Conservation (phyloP, 176 grass and related monocot species). For the Alopecurus myosuroides region DNA sequence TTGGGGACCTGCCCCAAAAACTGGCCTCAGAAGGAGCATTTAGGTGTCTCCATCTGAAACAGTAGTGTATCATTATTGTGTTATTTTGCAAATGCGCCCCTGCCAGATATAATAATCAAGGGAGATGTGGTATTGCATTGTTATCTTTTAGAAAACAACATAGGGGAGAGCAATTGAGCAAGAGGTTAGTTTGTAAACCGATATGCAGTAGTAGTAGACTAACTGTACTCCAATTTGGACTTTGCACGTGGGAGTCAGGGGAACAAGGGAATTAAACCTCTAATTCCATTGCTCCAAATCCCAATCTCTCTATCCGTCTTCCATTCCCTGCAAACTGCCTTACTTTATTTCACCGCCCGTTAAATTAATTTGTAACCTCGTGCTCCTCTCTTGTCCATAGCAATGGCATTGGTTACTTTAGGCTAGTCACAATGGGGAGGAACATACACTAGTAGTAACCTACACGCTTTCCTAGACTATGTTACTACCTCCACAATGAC, state of each 20-base stretch:
- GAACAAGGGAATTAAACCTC: constrained; percentile 62
- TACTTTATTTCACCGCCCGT: constrained; percentile 26
- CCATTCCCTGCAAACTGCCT: constrained; percentile 43
- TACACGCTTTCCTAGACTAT: no score
- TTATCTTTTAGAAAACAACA: neutral
- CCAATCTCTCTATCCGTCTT: constrained; percentile 67
- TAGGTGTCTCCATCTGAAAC: constrained; percentile 52
- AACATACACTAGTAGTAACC: no score
- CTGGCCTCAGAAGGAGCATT: constrained; percentile 73
- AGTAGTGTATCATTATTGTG: constrained; percentile 26
- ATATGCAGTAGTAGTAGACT: neutral
- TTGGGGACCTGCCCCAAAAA: constrained; percentile 71
- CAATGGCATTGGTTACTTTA: constrained; percentile 27
- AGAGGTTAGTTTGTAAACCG: constrained; percentile 8
- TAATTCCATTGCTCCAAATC: constrained; percentile 54
- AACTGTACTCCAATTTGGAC: neutral
- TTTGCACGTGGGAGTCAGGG: constrained; percentile 44
- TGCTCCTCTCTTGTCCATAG: constrained; percentile 15
- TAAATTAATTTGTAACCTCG: constrained; percentile 14
- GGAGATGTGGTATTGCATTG: neutral
- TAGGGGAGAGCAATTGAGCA: neutral
- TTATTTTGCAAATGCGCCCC: constrained; percentile 22
- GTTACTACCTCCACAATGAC: no score
- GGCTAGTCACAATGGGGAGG: no score
- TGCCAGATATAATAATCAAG: neutral